Base-by-base conservation (phyloP, 2,329 filamentous ascomycete species). In the Aciculosporium take region DNA sequence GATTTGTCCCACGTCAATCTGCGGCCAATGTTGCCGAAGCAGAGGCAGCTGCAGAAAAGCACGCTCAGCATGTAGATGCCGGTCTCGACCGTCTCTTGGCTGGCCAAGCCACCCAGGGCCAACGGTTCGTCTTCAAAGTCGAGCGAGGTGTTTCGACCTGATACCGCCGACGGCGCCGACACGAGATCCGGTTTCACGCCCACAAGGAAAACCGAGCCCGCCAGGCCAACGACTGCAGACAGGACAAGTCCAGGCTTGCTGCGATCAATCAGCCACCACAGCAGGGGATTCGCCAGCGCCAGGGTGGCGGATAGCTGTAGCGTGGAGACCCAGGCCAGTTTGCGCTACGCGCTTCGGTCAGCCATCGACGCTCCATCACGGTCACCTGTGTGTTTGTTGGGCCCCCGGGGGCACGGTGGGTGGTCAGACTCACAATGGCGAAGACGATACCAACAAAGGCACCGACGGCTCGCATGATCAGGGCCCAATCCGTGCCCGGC, bases 221-320 rank as follows among this genome's bases (percentile, higher is more conserved):
- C 64, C 21, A 89, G 56, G 1, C 85, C 83, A 9, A 94, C 79
- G 2, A 75, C 65, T 12, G 79, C 70, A 0, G 85, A 87, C 42
- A 95, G 72, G 27, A 91, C 65, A 50, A 96, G 82, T 4, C 91
- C 91, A 0, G 87, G 74, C 50, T 78, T 79, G 36, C 86, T 91
- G 39, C 89, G 84, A 62, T 98, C 91, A 55, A 98, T 83, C 20
- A 96, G 70, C 62, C 94, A 98, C 91, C 91, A 98, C 15, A 98
- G 67, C 8, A 91, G 82, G 1, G 91, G 89, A 57, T 96, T 96
- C 17, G 83, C 85, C 45, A 96, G 76, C 18, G 87, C 84, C 37
- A 98, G 77, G 1, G 88, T 91, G 21, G 93, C 62, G 1, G 88
- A 93, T 17, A 93, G 79, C 61, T 98, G 91, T n/a, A 94, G 76